Conservation (phyloP, 2,329 filamentous ascomycete genomes). For the Sphaerulina vaccinii region DNA sequence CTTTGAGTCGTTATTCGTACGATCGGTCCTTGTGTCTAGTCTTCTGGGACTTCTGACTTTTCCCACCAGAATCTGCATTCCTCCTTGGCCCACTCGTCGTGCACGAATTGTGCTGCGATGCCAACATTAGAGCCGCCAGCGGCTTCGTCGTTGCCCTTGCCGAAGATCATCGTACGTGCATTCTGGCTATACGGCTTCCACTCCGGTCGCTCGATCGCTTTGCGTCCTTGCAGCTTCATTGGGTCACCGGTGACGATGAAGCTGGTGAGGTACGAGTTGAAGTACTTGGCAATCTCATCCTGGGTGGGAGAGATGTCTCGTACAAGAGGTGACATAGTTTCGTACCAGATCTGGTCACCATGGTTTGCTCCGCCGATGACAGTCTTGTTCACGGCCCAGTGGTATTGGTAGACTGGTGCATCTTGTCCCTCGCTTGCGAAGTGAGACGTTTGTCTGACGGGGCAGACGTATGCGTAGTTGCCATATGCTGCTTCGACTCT, state of each 20-base stretch:
- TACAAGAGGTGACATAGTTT: constrained; percentile 31
- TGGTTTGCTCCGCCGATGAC: constrained; percentile 37
- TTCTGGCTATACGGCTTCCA: constrained; percentile 29
- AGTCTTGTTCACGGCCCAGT: constrained; percentile 55
- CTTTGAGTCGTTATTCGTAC: not conserved
- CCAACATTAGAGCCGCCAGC: constrained; percentile 43
- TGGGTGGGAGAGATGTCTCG: constrained; percentile 32
- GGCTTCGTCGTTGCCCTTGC: constrained; percentile 58
- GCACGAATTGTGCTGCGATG: constrained; percentile 44
- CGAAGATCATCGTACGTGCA: constrained; percentile 53
- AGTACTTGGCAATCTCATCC: constrained; percentile 32
- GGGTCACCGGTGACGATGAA: constrained; percentile 38
- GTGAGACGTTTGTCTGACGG: constrained; percentile 60
- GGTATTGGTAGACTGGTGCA: constrained; percentile 56
- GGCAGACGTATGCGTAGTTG: constrained; percentile 64
- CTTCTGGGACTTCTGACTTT: constrained; percentile 42
- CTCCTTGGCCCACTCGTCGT: constrained; percentile 48
- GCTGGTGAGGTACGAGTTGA: constrained; percentile 36
- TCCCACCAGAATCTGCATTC: constrained; percentile 64
- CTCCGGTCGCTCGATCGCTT: constrained; percentile 23
- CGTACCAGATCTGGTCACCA: constrained; percentile 39
- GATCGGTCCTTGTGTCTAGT: constrained; percentile 11
- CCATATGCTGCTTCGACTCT: constrained; percentile 61
- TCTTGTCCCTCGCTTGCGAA: constrained; percentile 35
- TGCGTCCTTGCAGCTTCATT: constrained; percentile 29